Percentiles rank a stretch among this genome's conserved stretches.
phyloP scores from a whole-genome alignment of 345 rosid species.

The Salix exigua region DNA sequence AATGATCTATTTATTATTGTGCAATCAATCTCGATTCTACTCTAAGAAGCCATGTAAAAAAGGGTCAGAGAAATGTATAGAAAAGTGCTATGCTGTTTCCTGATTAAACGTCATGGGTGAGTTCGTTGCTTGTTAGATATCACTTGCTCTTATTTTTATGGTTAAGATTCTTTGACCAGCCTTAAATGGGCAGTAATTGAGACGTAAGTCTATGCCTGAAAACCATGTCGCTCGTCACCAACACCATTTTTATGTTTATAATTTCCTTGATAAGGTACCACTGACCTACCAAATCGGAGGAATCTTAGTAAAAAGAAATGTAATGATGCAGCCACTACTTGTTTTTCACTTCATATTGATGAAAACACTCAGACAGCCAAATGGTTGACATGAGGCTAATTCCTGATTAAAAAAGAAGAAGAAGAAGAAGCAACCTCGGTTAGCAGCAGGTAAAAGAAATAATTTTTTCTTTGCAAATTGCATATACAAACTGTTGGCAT shows the following conservation, averaged over 20 bases:
- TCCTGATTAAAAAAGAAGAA: not conserved
- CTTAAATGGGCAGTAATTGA: not conserved
- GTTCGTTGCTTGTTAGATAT: not conserved
- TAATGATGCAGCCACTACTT: not conserved
- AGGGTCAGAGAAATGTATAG: too few relatives aligned
- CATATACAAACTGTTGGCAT: not conserved
- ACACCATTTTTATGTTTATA: not conserved
- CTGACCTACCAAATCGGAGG: not conserved
- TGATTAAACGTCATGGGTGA: not conserved
- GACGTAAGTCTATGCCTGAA: not conserved
- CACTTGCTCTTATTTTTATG: not conserved
- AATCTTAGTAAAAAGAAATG: too few relatives aligned
- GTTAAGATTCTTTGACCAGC: constrained; percentile 1
- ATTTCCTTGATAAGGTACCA: not conserved
- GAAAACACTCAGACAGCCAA: not conserved
- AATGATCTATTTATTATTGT: too few relatives aligned
- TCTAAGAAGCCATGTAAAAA: too few relatives aligned
- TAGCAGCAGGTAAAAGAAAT: not conserved
- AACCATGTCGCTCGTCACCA: not conserved
- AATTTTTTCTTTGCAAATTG: not conserved
- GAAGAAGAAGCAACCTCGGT: not conserved
- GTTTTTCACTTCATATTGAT: not conserved
- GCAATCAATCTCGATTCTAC: too few relatives aligned
- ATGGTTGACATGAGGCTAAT: not conserved
- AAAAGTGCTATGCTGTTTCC: too few relatives aligned